Evolutionary conservation across 2,329 filamentous ascomycete genomes (phyloP).

Genomic region (Phyllosticta ampelicida): DNA sequence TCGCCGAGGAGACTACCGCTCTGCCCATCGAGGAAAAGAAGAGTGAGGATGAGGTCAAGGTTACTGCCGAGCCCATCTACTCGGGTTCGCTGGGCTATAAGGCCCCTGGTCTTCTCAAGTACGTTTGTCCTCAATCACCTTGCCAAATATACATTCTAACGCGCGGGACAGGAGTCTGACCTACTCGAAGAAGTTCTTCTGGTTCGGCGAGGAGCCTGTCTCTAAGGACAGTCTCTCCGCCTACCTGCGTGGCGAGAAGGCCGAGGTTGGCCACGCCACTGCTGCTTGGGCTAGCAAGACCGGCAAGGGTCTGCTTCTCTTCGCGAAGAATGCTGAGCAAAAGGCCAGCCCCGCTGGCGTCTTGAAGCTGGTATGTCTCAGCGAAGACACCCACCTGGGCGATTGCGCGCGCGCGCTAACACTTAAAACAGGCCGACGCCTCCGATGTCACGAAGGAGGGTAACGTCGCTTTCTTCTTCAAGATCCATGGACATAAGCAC

Average conservation of each 20-base stretch:
- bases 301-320: conserved; percentile 89
- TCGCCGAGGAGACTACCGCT: conserved; percentile 30
- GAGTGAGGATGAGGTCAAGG: conserved; percentile 31
- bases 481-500: conserved; percentile 80
- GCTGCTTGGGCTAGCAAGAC: conserved; percentile 87
- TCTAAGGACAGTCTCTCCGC: conserved; percentile 61
- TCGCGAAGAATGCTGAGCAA: conserved; percentile 71
- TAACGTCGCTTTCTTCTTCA: conserved; percentile 73
- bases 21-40: conserved; percentile 17
- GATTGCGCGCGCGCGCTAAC: conserved; percentile 21
- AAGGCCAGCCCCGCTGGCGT: conserved; percentile 72
- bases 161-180: conserved; percentile 59
- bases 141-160: background rate
- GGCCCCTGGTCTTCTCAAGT: conserved; percentile 83
- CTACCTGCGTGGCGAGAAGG: conserved; percentile 86
- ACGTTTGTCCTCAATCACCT: conserved; percentile 30
- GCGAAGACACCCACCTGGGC: background rate
- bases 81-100: conserved; percentile 87
- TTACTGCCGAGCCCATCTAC: conserved; percentile 55
- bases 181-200: conserved; percentile 86
- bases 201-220: conserved; percentile 53
- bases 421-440: conserved; percentile 44
- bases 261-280: conserved; percentile 63
- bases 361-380: conserved; percentile 65
- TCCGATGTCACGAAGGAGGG: conserved; percentile 67